Conservation (phyloP, 352 stramenopile species). For the Blastocystis sp. region DNA sequence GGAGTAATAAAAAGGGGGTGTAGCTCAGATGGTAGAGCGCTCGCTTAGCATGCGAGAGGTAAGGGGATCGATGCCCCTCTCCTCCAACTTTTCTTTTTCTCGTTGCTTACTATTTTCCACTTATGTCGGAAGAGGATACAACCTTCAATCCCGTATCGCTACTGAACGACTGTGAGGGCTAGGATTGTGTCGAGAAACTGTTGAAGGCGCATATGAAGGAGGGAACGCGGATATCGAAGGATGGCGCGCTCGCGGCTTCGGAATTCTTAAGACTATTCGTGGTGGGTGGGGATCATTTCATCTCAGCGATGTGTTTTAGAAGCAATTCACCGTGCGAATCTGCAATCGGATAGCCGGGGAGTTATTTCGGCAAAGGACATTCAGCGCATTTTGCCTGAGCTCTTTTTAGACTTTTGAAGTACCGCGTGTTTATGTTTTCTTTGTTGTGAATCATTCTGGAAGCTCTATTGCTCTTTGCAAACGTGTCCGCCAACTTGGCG, state of each 20-base stretch:
- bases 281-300: not conserved
- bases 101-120: not conserved
- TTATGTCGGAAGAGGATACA: constrained; percentile 28
- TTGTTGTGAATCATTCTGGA: not conserved
- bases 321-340: constrained; percentile 8
- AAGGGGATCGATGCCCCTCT: constrained; percentile 40
- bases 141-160: constrained; percentile 10
- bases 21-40: constrained; percentile 53
- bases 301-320: constrained; percentile 2
- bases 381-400: constrained; percentile 18
- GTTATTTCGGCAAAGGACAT: constrained; percentile 18
- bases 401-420: constrained; percentile 38
- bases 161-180: not conserved
- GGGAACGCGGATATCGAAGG: not conserved
- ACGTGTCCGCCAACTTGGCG: not conserved
- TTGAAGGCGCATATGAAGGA: constrained; percentile 42
- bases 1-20: not conserved
- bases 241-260: not conserved
- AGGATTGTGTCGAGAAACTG: constrained; percentile 23
- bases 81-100: constrained; percentile 42
- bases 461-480: not conserved
- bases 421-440: not conserved
- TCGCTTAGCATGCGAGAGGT: constrained; percentile 49
- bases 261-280: constrained; percentile 29
- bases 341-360: constrained; percentile 5